A percentile compares a stretch with the other conserved stretches of the same genome.
Evolutionary conservation across 202 grass and related monocot species (phyloP).

Genomic region (Zoysia matrella): DNA sequence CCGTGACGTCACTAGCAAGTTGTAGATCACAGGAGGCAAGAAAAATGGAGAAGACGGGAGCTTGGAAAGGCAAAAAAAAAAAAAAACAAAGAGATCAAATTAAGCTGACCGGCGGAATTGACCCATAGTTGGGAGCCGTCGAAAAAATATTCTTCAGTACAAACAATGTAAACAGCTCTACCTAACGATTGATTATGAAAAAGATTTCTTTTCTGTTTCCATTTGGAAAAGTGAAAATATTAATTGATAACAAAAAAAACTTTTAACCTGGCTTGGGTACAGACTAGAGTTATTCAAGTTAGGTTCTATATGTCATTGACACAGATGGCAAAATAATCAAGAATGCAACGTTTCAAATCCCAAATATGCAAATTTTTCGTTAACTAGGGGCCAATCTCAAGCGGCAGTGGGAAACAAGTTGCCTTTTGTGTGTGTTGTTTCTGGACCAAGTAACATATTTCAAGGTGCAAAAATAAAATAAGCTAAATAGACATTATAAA

Average conservation of each 20-base stretch:
- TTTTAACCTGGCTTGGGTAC: neutral
- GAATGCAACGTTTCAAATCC: no score
- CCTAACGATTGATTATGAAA: neutral
- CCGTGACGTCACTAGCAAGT: neutral
- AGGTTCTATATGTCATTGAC: neutral
- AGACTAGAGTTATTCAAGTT: neutral
- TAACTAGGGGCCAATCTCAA: neutral
- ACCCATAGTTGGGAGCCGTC: no score
- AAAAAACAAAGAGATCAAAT: no score
- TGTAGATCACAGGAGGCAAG: no score
- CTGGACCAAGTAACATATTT: neutral
- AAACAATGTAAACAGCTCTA: neutral
- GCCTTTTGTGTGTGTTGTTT: neutral
- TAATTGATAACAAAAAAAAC: neutral
- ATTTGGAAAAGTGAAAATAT: neutral
- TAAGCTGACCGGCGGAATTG: no score
- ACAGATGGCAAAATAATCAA: no score
- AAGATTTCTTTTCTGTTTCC: neutral
- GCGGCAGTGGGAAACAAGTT: conserved; percentile 9
- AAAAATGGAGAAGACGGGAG: no score
- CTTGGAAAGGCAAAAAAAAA: no score
- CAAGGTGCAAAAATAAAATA: neutral
- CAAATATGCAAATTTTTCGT: no score
- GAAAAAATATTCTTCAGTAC: neutral
- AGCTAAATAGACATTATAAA: neutral